These are phyloP conservation scores for Solanum gandarillasii DNA, from an alignment of 257 asterid species.

Conservation along the genomic window DNA sequence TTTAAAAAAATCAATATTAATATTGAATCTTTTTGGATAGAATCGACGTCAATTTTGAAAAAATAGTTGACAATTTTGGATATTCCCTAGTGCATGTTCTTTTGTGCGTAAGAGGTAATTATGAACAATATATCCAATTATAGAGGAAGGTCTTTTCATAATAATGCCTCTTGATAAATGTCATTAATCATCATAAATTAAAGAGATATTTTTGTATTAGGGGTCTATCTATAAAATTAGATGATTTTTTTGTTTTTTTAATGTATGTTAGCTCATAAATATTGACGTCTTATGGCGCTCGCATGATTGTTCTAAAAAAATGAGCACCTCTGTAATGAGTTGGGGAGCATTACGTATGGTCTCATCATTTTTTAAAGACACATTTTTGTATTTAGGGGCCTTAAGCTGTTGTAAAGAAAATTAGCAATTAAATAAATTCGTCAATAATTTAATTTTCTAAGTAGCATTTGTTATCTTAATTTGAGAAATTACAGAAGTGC, in stretches of 20 bases:
- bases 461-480: too few relatives aligned
- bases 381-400: not conserved
- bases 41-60: not conserved
- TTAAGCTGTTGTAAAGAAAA: too few relatives aligned
- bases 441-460: too few relatives aligned
- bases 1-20: not conserved
- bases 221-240: not conserved
- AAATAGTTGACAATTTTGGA: not conserved
- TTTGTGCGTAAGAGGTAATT: not conserved
- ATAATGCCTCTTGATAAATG: not conserved
- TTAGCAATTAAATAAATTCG: too few relatives aligned
- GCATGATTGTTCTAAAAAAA: too few relatives aligned
- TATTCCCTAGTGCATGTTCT: not conserved
- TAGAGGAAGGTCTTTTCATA: not conserved
- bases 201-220: too few relatives aligned
- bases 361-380: too few relatives aligned
- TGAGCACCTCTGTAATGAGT: not conserved
- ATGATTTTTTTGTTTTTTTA: too few relatives aligned
- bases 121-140: not conserved
- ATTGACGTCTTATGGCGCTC: too few relatives aligned
- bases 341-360: not conserved
- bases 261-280: too few relatives aligned
- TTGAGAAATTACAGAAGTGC: too few relatives aligned
- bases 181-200: not conserved
- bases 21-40: not conserved